Percentiles rank a stretch among this genome's conserved stretches.
Evolutionary conservation across 1,284 basidiomycete species (phyloP).

Genomic region (Trametes hirsuta): DNA sequence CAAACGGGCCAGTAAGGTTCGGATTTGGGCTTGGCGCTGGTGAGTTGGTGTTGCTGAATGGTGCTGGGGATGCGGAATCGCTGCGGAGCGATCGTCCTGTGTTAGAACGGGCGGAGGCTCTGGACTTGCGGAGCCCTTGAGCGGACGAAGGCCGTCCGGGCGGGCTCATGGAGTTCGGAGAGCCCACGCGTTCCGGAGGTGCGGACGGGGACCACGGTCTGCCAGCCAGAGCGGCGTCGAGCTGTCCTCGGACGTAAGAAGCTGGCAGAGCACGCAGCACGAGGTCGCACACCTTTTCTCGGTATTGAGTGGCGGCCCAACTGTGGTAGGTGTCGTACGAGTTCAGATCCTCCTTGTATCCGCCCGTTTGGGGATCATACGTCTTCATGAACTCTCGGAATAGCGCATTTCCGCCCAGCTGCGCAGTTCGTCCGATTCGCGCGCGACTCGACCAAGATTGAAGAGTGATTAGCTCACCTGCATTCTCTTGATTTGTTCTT

Average conservation of each 20-base stretch:
- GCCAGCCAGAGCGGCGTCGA: conserved; percentile 71
- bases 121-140: conserved; percentile 77
- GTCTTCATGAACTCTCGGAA: conserved; percentile 80
- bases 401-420: conserved; percentile 85
- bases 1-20: conserved; percentile 40
- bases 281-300: conserved; percentile 71
- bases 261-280: conserved; percentile 2
- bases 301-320: conserved; percentile 91
- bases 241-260: conserved; percentile 42
- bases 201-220: conserved; percentile 72
- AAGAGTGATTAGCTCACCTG: conserved; percentile 54
- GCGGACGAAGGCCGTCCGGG: conserved; percentile 63
- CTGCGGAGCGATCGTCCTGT: conserved; percentile 49
- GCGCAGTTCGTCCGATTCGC: conserved; percentile 12
- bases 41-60: conserved; percentile 52
- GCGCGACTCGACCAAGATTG: conserved; percentile 3
- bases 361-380: conserved; percentile 76
- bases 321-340: conserved; percentile 86
- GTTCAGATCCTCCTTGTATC: conserved; percentile 71
- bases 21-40: conserved; percentile 37
- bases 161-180: conserved; percentile 40
- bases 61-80: conserved; percentile 54
- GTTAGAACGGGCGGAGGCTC: conserved; percentile 61
- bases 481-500: conserved; percentile 90
- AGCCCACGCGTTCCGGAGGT: conserved; percentile 51